Conservation (phyloP, 345 rosid species). For the Gossypium rotundifolium region DNA sequence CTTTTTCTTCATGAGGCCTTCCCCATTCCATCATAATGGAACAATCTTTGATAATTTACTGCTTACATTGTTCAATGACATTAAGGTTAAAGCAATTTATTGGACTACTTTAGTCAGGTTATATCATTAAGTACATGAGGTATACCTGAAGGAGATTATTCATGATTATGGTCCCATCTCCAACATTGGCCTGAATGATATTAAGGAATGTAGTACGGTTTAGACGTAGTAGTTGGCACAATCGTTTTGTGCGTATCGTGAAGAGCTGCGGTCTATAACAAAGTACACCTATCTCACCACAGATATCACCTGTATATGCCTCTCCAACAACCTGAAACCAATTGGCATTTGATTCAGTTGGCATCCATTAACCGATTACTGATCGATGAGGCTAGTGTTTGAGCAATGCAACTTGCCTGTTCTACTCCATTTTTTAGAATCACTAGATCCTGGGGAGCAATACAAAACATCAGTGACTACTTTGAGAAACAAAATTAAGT, state of each 20-base stretch:
- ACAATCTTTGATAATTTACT: background rate
- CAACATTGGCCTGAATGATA: conserved; percentile 83
- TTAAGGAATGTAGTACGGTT: conserved; percentile 80
- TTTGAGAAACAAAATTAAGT: background rate
- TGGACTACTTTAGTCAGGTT: background rate
- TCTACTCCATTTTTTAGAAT: conserved; percentile 42
- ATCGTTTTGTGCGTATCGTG: conserved; percentile 82
- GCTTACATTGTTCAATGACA: background rate
- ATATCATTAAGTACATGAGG: background rate
- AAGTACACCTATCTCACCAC: conserved; percentile 87
- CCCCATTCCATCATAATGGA: background rate
- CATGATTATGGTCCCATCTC: conserved; percentile 89
- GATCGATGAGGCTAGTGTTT: background rate
- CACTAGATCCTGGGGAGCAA: conserved; percentile 44
- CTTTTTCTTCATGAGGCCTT: background rate
- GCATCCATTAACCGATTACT: background rate
- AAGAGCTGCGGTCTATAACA: conserved; percentile 84
- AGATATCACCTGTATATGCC: conserved; percentile 67
- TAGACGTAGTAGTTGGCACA: conserved; percentile 81
- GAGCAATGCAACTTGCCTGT: conserved; percentile 31
- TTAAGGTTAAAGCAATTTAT: background rate
- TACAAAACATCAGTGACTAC: conserved; percentile 2
- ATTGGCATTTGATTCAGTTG: background rate
- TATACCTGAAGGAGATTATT: conserved; percentile 86
- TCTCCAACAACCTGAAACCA: conserved; percentile 54